Base-by-base conservation (phyloP, 306 rosid species). In the Hippophae rhamnoides region DNA sequence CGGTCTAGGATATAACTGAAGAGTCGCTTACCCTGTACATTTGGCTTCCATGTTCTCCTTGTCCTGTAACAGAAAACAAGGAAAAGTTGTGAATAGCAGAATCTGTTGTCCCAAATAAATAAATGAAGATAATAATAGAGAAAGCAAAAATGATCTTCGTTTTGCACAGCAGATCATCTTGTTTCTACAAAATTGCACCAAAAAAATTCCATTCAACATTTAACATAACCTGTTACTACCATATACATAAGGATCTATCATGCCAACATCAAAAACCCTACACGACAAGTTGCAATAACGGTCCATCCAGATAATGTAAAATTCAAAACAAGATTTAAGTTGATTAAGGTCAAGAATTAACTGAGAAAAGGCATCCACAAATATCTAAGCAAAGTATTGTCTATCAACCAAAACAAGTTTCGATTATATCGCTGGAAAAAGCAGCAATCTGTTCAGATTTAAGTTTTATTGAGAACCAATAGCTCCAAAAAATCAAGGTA, bases 41-140 rank as follows among this genome's bases (percentile, higher is more conserved):
- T 92, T 6, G 96, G 96, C 67, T 92, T 92, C 99, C 99, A 92
- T 43, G 54, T 50, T 82, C 99, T 87, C 79, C 78, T 85, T 41
- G 93, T 50, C 83, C 99, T 88, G 45, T 74, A 64, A 72, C 52
- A 62, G 57, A 6, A 71, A 77, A 50, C 63, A 74, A 23, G 68
- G 63, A 49, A 69, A 47, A 40, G 60, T 59, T 14, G 18, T 1
- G 6, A 5, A 25, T 23, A 58, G 42, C 9, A 10, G 47, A 41
- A 12, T 62, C 43, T 23, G 3, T 10, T 53, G 52, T 56, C n/a
- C n/a, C 23, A 13, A 23, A 42, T 69, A 10, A 25, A 40, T n/a
- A 40, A 72, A 54, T 62, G 41, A 71, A 56, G 47, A 56, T 63
- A 43, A 41, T 9, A 25, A 31, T 31, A 31, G 38, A 63, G 43